Conservation (phyloP, 164 flowering plant genomes). For the Litsea cubeba region DNA sequence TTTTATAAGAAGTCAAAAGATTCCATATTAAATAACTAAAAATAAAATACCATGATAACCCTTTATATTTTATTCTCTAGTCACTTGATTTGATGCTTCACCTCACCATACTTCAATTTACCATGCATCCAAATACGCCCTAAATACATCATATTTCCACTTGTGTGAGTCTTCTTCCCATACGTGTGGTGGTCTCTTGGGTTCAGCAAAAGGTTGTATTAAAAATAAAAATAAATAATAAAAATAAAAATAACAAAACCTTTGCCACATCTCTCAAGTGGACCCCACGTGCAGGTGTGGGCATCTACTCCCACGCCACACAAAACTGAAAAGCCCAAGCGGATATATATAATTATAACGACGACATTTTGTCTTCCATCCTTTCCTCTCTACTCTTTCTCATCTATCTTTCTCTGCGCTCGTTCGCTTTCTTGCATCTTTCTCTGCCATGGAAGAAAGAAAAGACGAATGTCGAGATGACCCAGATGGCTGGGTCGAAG, state of each 20-base stretch:
- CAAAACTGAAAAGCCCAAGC: constrained; percentile 10
- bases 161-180: too few relatives aligned
- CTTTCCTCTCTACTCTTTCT: background rate
- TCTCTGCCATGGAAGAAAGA: background rate
- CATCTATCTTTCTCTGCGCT: background rate
- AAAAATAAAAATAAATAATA: too few relatives aligned
- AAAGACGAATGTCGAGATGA: constrained; percentile 4
- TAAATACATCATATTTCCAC: too few relatives aligned
- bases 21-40: fast-evolving
- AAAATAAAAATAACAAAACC: too few relatives aligned
- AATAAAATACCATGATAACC: too few relatives aligned
- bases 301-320: constrained; percentile 18
- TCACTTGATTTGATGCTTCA: too few relatives aligned
- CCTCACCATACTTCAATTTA: too few relatives aligned
- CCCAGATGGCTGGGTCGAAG: constrained; percentile 32
- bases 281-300: constrained; percentile 1
- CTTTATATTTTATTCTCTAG: too few relatives aligned
- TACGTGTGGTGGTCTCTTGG: too few relatives aligned
- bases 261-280: background rate
- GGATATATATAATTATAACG: constrained; percentile 9
- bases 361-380: constrained; percentile 6
- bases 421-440: too few relatives aligned
- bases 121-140: fast-evolving
- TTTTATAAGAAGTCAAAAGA: too few relatives aligned
- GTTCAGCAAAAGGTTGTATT: too few relatives aligned